phyloP scores from a whole-genome alignment of 2,329 filamentous ascomycete genomes.

The Diplodia mutila region DNA sequence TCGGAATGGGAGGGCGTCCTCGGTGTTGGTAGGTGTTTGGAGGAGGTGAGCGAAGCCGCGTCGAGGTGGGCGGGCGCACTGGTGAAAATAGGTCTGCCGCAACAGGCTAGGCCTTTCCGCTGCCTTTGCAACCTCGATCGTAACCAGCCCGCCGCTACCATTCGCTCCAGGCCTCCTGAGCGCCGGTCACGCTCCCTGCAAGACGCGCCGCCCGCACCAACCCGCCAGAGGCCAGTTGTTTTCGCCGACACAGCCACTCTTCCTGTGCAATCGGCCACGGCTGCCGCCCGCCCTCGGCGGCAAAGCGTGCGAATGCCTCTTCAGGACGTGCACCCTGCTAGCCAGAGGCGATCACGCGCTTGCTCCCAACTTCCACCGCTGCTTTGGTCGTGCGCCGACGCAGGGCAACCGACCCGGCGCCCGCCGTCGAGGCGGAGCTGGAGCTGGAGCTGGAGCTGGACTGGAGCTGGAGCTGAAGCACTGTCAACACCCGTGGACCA shows the following conservation, averaged over 20 bases:
- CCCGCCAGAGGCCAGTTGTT: not conserved
- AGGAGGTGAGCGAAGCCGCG: conserved; percentile 32
- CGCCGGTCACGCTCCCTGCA: conserved; percentile 19
- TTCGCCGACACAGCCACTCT: conserved; percentile 15
- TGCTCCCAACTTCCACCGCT: conserved; percentile 15
- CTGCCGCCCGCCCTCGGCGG: conserved; percentile 4
- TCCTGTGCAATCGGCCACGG: conserved; percentile 7
- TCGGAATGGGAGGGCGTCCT: conserved; percentile 31
- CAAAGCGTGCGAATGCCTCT: conserved; percentile 9
- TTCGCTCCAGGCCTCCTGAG: conserved; percentile 4
- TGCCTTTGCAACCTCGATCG: conserved; percentile 9
- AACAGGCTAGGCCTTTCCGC: conserved; percentile 12
- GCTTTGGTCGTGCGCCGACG: conserved; percentile 4
- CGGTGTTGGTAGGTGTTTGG: conserved; percentile 29
- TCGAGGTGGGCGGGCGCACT: conserved; percentile 30
- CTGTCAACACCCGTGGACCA: not conserved
- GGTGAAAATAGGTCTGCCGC: conserved; percentile 10
- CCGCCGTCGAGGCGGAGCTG: too few relatives aligned
- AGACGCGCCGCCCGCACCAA: not conserved
- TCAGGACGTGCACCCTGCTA: conserved; percentile 3
- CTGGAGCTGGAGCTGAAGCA: too few relatives aligned
- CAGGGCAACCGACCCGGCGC: conserved; percentile 12
- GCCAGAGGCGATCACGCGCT: conserved; percentile 12
- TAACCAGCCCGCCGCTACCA: not conserved
- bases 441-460: too few relatives aligned